Percentiles rank a stretch among this genome's conserved stretches.
phyloP scores from a whole-genome alignment of 805 yeast species.

The Saccharomycopsis sp. region DNA sequence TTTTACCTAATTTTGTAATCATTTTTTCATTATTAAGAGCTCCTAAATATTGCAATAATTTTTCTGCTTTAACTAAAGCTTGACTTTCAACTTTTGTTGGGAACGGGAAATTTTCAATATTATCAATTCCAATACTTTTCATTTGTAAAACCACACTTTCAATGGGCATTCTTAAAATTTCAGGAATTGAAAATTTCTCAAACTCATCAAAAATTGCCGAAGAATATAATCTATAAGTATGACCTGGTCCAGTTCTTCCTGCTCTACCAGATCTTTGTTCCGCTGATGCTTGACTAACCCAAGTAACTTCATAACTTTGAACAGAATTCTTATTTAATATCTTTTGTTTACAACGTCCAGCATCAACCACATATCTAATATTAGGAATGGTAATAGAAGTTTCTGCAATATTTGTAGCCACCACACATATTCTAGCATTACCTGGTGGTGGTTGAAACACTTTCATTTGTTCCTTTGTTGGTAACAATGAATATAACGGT shows the following conservation, averaged over 20 bases:
- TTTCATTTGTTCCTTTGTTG: conserved; percentile 92
- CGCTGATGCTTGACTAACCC: conserved; percentile 94
- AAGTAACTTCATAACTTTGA: conserved; percentile 81
- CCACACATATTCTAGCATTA: conserved; percentile 80
- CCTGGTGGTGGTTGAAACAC: conserved; percentile 80
- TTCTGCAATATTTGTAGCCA: conserved; percentile 97
- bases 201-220: conserved; percentile 88
- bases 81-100: conserved; percentile 80
- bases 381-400: conserved; percentile 96
- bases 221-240: conserved; percentile 83
- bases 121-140: conserved; percentile 96
- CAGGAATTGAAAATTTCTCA: conserved; percentile 75
- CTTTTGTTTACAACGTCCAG: conserved; percentile 87
- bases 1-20: conserved; percentile 70
- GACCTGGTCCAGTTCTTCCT: conserved; percentile 98
- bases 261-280: conserved; percentile 96
- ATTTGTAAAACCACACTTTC: conserved; percentile 91
- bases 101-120: conserved; percentile 85
- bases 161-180: conserved; percentile 88
- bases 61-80: conserved; percentile 55
- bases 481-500: conserved; percentile 85
- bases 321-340: conserved; percentile 79
- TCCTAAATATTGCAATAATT: conserved; percentile 59
- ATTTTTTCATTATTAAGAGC: conserved; percentile 49
- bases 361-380: conserved; percentile 86